Evolutionary conservation across 1,284 basidiomycete species (phyloP), one percentile per base, ranked within the genome.

Genomic region (Ceratobasidium sp.): DNA sequence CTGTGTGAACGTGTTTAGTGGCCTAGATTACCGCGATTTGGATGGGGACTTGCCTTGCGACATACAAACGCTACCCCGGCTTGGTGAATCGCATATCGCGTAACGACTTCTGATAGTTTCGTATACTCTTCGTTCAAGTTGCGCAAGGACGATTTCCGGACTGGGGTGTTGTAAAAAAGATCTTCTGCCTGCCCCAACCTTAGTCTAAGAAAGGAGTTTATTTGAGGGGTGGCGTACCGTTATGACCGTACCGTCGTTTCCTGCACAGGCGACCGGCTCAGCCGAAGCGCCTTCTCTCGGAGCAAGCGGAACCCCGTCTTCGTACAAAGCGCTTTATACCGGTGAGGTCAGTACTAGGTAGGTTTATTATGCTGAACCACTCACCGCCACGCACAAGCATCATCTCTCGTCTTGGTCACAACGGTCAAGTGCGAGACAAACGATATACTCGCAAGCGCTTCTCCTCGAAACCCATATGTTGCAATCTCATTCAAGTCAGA

Each of bases 391-490:
- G 95, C 96, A 82, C 93, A 95, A 2, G 87, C 85, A 68, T 96
- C 95, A 0, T 86, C 81, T 80, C 89, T 91, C 0, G 94, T 96
- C 85, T 99, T 99, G 4, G 96, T 98, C 15, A 95, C 85, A 9
- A 99, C 94, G 22, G 91, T 90, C 78, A 99, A 87, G 82, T 94
- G 93, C 1, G 96, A 92, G 68, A 98, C 95, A 84, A 98, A 96
- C 40, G 96, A 97, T 78, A 99, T 96, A 51, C 96, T 98, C 0
- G 98, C 98, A 29, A 99, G 86, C 0, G 98, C 98, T 84, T 99
- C 98, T 43, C 98, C 98, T 75, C 98, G 90, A 83, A 99, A 99
- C 0, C 98, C 98, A 84, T 98, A 99, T 0, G 98, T 99, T 2
- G 89, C 88, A 64, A 99, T 88, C n/a, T 86, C 88, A 54, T 91